phyloP scores from a whole-genome alignment of 1,284 basidiomycete species.

The Ganoderma boninense region DNA sequence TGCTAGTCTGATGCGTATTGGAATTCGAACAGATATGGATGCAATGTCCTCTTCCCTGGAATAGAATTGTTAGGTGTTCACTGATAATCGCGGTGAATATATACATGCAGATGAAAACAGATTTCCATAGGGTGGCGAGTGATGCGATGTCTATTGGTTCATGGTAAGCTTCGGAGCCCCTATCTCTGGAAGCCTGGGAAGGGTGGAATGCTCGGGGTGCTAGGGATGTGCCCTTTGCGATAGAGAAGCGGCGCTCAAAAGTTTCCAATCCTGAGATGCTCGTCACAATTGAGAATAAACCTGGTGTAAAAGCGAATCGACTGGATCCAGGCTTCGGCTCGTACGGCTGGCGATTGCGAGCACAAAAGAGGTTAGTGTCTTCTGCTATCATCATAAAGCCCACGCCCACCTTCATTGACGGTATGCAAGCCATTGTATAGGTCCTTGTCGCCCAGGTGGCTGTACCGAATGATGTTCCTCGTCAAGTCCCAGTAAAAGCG shows the following conservation, averaged over 20 bases:
- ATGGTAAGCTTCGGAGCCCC: neutral
- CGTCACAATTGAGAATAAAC: constrained; percentile 40
- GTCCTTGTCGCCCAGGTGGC: constrained; percentile 38
- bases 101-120: neutral
- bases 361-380: neutral
- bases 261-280: constrained; percentile 21
- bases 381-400: constrained; percentile 8
- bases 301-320: constrained; percentile 39
- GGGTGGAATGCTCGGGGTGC: neutral
- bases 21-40: too few relatives aligned
- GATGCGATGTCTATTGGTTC: neutral
- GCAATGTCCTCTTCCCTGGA: neutral
- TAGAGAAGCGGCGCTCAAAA: neutral
- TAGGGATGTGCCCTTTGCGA: neutral
- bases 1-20: too few relatives aligned
- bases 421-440: constrained; percentile 57
- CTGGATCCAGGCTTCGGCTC: constrained; percentile 32
- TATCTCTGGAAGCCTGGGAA: neutral
- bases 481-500: constrained; percentile 54
- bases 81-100: neutral
- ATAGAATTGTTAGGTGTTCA: neutral
- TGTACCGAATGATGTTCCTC: constrained; percentile 53
- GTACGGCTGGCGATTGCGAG: constrained; percentile 26
- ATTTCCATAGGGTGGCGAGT: neutral
- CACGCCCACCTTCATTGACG: constrained; percentile 42